Conservation (phyloP, 192 early-diverging fungal species). For the Piromyces sp. region DNA sequence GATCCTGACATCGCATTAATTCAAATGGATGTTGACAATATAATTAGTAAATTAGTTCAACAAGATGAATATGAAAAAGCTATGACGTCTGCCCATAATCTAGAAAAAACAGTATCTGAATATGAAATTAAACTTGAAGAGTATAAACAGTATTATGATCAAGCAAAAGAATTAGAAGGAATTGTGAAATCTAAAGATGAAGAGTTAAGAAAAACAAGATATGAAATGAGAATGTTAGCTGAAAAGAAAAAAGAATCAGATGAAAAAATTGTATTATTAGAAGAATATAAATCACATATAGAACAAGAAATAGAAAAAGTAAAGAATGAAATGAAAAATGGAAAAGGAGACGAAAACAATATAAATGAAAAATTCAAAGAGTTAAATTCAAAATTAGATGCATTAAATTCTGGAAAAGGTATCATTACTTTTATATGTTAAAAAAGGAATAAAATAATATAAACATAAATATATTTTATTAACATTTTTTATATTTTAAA, state of each 20-base stretch:
- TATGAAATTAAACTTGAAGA: neutral
- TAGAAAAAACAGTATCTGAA: neutral
- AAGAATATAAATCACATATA: neutral
- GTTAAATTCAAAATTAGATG: neutral
- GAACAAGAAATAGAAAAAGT: neutral
- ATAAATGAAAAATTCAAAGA: neutral
- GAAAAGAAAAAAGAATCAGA: neutral
- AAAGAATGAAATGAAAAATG: neutral
- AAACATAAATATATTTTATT: no score
- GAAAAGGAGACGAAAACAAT: neutral
- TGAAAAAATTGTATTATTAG: neutral
- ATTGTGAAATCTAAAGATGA: neutral
- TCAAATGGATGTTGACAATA: neutral
- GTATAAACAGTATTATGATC: neutral
- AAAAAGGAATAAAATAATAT: no score
- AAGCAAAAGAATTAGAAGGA: neutral
- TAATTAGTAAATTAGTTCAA: neutral
- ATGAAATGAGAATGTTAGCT: neutral
- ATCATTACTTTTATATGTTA: no score
- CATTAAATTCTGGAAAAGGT: neutral
- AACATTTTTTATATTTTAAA: no score
- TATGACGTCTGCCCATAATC: neutral
- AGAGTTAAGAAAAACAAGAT: neutral
- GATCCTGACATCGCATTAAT: neutral
- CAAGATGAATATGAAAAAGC: neutral